Evolutionary conservation across 805 yeast species (phyloP).

Genomic region (Clavispora carvajalis): DNA sequence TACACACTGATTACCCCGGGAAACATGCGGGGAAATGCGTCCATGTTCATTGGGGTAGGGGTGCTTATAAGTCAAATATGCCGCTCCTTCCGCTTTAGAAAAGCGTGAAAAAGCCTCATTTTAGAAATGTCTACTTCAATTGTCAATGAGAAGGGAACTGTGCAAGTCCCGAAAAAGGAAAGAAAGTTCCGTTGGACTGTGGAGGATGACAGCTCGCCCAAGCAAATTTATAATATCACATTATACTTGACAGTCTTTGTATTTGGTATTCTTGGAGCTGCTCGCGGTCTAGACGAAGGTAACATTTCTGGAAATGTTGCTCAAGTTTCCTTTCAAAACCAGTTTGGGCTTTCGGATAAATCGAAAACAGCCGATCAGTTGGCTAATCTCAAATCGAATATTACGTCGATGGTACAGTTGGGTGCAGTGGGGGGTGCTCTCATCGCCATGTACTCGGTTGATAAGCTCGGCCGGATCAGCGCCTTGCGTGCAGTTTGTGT

Average conservation of each 20-base stretch:
- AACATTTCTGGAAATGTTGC: constrained; percentile 41
- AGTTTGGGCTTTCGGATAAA: constrained; percentile 43
- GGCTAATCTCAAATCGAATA: constrained; percentile 47
- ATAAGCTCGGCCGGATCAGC: constrained; percentile 48
- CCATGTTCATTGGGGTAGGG: too few relatives aligned
- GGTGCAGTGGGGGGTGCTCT: constrained; percentile 52
- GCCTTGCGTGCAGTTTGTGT: constrained; percentile 41
- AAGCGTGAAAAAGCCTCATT: too few relatives aligned
- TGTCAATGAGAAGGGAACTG: neutral
- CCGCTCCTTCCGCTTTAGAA: too few relatives aligned
- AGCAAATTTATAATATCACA: constrained; percentile 42
- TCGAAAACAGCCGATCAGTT: constrained; percentile 25
- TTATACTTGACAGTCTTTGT: constrained; percentile 41
- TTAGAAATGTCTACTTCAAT: neutral
- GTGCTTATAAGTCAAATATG: too few relatives aligned
- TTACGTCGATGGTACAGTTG: constrained; percentile 54
- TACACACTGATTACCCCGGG: too few relatives aligned
- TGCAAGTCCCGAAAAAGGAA: neutral
- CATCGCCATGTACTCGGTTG: constrained; percentile 45
- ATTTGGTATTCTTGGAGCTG: constrained; percentile 52
- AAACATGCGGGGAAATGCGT: too few relatives aligned
- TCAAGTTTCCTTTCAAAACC: constrained; percentile 36
- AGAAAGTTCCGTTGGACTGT: constrained; percentile 20
- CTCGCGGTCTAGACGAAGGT: constrained; percentile 58
- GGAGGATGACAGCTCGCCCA: constrained; percentile 31